These are phyloP conservation scores for Meripilus lineatus DNA, from an alignment of 1,284 basidiomycete species.

Conservation along the genomic window DNA sequence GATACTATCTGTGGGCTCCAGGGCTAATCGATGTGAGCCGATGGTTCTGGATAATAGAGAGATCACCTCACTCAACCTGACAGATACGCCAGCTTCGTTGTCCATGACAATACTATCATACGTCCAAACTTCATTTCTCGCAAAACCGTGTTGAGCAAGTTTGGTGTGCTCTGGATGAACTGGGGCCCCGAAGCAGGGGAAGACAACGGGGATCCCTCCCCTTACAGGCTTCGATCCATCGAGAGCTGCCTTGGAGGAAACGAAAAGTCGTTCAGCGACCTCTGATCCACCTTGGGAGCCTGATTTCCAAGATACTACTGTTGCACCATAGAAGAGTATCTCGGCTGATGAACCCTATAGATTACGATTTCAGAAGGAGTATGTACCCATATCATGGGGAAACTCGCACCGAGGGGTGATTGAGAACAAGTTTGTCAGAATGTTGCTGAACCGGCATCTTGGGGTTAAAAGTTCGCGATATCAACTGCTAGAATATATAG, in stretches of 20 bases:
- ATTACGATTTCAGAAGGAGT: too few species aligned
- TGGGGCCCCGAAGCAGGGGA: conserved; percentile 84
- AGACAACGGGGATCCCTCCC: conserved; percentile 83
- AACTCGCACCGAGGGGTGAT: conserved; percentile 45
- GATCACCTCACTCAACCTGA: conserved; percentile 60
- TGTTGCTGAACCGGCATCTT: conserved; percentile 47
- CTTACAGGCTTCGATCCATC: conserved; percentile 74
- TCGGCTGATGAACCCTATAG: conserved; percentile 66
- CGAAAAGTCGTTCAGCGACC: conserved; percentile 66
- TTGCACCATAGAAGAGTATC: conserved; percentile 78
- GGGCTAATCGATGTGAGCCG: conserved; percentile 35
- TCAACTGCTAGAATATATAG: too few species aligned
- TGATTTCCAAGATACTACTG: conserved; percentile 75
- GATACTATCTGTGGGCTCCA: conserved; percentile 59
- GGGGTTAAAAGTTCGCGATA: too few species aligned
- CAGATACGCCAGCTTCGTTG: conserved; percentile 64
- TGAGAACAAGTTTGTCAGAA: conserved; percentile 38
- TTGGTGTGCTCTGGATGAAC: conserved; percentile 66
- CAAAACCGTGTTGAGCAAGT: conserved; percentile 83
- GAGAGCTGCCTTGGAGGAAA: conserved; percentile 69
- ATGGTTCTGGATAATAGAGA: background rate
- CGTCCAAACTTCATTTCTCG: conserved; percentile 67
- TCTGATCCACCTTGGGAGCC: conserved; percentile 25
- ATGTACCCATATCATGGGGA: too few species aligned
- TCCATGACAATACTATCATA: conserved; percentile 65